Base-by-base conservation (phyloP, 345 rosid species). In the Citrus sp. region DNA sequence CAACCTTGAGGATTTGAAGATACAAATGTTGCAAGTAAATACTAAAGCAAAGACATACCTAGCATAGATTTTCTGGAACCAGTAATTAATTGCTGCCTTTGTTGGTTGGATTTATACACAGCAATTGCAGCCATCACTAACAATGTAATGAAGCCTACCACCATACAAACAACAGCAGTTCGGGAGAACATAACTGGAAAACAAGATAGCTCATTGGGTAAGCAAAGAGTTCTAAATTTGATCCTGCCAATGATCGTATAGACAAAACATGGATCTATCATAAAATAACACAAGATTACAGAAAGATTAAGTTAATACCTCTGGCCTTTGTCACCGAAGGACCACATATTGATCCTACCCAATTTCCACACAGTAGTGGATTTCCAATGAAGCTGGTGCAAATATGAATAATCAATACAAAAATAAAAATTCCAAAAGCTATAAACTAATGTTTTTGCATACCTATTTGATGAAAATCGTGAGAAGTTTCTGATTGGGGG, bases 311-410 rank as follows among this genome's bases (percentile, higher is more conserved):
- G 27, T 32, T 32, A 49, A 51, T 83, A 94, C 99, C 95, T 90
- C 63, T 86, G 25, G 91, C 62, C 79, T 87, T 94, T 1, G 84
- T 82, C 7, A 74, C 73, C 42, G 83, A 83, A 46, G 89, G 91
- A 61, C 87, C 89, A 73, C 98, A 94, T 9, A 90, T 82, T 19
- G 97, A 91, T 65, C 98, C 98, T 63, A 85, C 70, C 98, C 99
- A 94, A 51, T 90, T 80, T 42, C 98, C 98, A 62, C 97, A 92
- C 4, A 97, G 86, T 40, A 92, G 85, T 2, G 94, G 92, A 79
- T 97, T 97, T 49, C 98, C 98, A 5, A 84, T 58, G 73, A 89
- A 97, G 80, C 99, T 96, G 87, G 1, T 16, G 46, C 58, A 78
- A 66, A 13, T 68, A 32, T 9, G 5, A 67, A 67, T 16, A 28